Base-by-base conservation (phyloP, 345 rosid species). In the Citrus unshiu region DNA sequence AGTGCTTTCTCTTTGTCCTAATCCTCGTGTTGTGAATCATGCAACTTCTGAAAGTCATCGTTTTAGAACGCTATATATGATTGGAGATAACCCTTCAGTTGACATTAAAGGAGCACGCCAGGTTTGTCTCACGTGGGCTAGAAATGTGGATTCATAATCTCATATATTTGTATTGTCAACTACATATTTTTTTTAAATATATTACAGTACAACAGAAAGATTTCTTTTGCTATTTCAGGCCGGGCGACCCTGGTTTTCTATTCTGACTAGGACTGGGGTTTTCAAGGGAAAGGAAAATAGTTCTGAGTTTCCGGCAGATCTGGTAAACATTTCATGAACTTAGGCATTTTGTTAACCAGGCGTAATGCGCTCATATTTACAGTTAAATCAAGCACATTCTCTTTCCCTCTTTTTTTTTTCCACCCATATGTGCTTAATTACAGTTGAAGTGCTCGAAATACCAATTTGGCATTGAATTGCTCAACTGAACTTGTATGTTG, bases 171-270 rank as follows among this genome's bases (percentile, higher is more conserved):
- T 68, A 9, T 24, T 60, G 22, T 22, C 46, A 61, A 68, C 43
- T 39, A 14, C 18, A 62, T 73, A 37, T 10, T 76, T 66, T n/a
- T 9, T 18, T 39, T 6, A 37, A 54, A 24, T 46, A 51, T 72
- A 60, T 24, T 18, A 27, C n/a, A 22, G 40, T 46, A 49, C 3
- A 59, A 32, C 2, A 51, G 9, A 27, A 35, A 10, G 40, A 30
- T 78, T 65, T 39, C 74, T 19, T 29, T 75, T 57, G 24, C 46
- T 16, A 34, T 83, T 74, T 76, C 89, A 93, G 97, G 94, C 94
- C 5, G 95, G 97, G 77, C 82, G 66, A 37, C 98, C 91, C 32
- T 92, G 98, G 97, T 95, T 93, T 87, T 89, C 98, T 59, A 95
- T 95, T 71, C 83, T 95, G 89, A 93, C 95, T 1, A 92, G 97